A percentile compares a stretch with the other conserved stretches of the same genome.
phyloP scores from a whole-genome alignment of 768 basidiomycete genomes.

The Suillus lakei region DNA sequence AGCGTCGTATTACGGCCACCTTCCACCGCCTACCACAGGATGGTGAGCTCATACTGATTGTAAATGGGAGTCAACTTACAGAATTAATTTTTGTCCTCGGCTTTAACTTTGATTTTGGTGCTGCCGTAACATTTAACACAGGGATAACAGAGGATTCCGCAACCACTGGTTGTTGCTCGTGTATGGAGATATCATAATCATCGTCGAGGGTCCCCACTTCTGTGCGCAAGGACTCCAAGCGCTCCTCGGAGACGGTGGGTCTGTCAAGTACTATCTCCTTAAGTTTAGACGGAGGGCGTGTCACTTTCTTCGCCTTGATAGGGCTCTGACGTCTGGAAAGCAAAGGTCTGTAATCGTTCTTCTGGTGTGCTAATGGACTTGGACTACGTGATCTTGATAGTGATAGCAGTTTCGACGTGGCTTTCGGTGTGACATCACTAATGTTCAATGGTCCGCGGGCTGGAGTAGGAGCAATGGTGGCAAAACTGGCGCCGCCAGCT shows the following conservation, averaged over 20 bases:
- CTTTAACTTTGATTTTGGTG: conserved; percentile 24
- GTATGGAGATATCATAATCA: conserved; percentile 10
- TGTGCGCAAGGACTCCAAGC: conserved; percentile 22
- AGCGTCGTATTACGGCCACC: conserved; percentile 25
- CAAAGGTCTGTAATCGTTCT: conserved; percentile 12
- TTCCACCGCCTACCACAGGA: conserved; percentile 21
- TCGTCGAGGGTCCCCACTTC: conserved; percentile 23
- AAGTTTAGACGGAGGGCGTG: conserved; percentile 2
- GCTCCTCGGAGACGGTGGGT: conserved; percentile 33
- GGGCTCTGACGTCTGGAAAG: conserved; percentile 20
- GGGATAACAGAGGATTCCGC: conserved; percentile 4
- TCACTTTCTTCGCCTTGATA: conserved; percentile 18
- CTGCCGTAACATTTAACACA: conserved; percentile 6
- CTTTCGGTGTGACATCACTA: conserved; percentile 47
- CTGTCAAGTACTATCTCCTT: conserved; percentile 6
- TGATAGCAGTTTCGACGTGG: conserved; percentile 14
- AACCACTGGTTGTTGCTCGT: conserved; percentile 4
- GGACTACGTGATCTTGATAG: conserved; percentile 17
- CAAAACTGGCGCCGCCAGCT: conserved; percentile 43
- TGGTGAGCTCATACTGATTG: conserved; percentile 20
- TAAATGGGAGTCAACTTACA: conserved; percentile 23
- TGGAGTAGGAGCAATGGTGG: conserved; percentile 34
- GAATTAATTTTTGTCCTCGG: conserved; percentile 29
- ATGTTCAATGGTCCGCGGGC: conserved; percentile 42
- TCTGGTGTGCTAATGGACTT: conserved; percentile 19